Evolutionary conservation across 352 stramenopile species (phyloP), one percentile per base, ranked within the genome.

Genomic region (Halophytophthora batemanensis): DNA sequence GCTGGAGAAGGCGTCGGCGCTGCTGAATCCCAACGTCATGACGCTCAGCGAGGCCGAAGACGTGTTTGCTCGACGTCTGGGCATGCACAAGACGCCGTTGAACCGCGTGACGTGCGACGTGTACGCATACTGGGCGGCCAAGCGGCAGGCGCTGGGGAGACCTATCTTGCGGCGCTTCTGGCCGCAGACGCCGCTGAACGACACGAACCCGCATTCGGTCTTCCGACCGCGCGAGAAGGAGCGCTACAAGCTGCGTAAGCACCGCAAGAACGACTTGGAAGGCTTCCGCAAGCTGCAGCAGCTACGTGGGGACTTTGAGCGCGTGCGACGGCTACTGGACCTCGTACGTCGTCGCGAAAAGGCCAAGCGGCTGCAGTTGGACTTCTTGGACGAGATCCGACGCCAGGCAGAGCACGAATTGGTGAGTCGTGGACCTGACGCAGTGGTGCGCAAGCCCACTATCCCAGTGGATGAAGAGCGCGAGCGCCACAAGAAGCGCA

Each of bases 201-300:
- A 99, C 72, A 98, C 93, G n/a, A 98, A 99, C 72, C 97, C 97
- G 25, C 96, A 99, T 61, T 64, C 96, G 45, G 96, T 99, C n/a
- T 99, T 99, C 68, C 91, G 97, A 15, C 96, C 96, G 18, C 84
- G 96, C 33, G 94, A 98, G 62, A 98, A 99, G 70, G 84, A 98
- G 69, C 95, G 97, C 15, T 98, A 98, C 72, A 98, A 98, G 64
- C 70, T 98, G 7, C 80, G 95, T 8, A 98, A 98, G 59, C 96
- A 98, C 56, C 85, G 94, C 50, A 95, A 97, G 65, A 98, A 98
- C 69, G 96, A 98, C 74, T 77, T 98, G 53, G 93, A 98, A 55
- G 90, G 89, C 6, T 98, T 95, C 67, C 82, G 85, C 18, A 98
- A 98, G 66, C 67, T 99, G 55, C 82, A 96, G 61, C 86, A 96